Evolutionary conservation across 164 flowering plant species (phyloP).

Genomic region (Stephania yunnanensis): DNA sequence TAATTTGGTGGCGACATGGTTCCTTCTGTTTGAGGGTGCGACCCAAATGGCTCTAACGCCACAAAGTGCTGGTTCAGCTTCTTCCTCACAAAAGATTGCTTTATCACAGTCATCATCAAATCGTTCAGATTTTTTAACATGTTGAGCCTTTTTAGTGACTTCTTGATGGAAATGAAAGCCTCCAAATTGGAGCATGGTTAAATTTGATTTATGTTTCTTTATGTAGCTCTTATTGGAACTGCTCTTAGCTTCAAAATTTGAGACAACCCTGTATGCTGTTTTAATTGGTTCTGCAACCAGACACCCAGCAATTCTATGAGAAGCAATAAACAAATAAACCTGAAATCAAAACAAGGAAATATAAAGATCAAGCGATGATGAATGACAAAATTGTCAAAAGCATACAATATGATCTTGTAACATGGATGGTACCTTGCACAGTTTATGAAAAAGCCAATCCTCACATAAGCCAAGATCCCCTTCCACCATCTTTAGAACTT

Average conservation of each 20-base stretch:
- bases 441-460: constrained; percentile 58
- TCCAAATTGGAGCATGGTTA: constrained; percentile 56
- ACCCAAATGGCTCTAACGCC: constrained; percentile 87
- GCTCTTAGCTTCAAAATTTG: constrained; percentile 22
- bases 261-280: constrained; percentile 46
- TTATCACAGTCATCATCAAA: constrained; percentile 28
- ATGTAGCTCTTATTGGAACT: constrained; percentile 10
- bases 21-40: constrained; percentile 60
- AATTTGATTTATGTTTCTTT: constrained; percentile 20
- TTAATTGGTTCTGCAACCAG: constrained; percentile 68
- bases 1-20: constrained; percentile 55
- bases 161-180: constrained; percentile 46
- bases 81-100: constrained; percentile 45
- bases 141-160: constrained; percentile 23
- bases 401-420: not conserved
- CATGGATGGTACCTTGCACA: constrained; percentile 45
- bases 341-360: constrained; percentile 18
- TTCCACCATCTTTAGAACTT: constrained; percentile 70
- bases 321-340: constrained; percentile 67
- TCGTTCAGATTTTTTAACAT: constrained; percentile 6
- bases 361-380: not conserved
- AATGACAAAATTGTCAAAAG: not conserved
- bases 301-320: constrained; percentile 67
- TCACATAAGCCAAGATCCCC: constrained; percentile 50
- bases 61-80: constrained; percentile 53